Percentiles rank a stretch among this genome's conserved stretches.
Conservation (phyloP, 1,139 yeast genomes). For the Hansenula sp. region DNA sequence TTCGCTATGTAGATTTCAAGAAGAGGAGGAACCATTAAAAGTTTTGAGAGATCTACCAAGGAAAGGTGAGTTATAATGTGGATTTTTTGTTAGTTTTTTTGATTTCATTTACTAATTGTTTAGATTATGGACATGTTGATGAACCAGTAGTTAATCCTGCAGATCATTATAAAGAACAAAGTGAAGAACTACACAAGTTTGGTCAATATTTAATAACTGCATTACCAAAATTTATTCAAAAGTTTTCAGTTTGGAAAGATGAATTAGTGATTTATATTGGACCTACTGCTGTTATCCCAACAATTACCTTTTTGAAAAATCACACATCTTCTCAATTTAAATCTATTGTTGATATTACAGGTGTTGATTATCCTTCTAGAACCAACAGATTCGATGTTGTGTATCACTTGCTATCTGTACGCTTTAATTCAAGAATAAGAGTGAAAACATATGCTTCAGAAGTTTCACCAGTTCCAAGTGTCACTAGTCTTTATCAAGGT, state of each 20-base stretch:
- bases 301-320: slow-evolving; percentile 63
- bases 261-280: slow-evolving; percentile 76
- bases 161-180: slow-evolving; percentile 64
- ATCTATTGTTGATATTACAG: slow-evolving; percentile 76
- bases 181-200: slow-evolving; percentile 76
- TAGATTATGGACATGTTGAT: slow-evolving; percentile 29
- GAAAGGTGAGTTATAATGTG: background rate
- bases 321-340: slow-evolving; percentile 83
- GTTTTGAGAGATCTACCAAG: background rate
- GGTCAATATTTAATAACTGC: slow-evolving; percentile 78
- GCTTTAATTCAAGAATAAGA: slow-evolving; percentile 83
- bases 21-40: background rate
- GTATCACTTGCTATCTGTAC: slow-evolving; percentile 73
- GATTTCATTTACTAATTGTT: background rate
- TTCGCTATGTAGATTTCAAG: background rate
- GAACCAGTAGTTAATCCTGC: slow-evolving; percentile 75
- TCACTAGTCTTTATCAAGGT: slow-evolving; percentile 68
- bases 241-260: slow-evolving; percentile 88
- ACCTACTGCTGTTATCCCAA: slow-evolving; percentile 71
- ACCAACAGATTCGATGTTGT: slow-evolving; percentile 84
- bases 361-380: slow-evolving; percentile 83
- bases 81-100: too few relatives aligned
- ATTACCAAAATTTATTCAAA: slow-evolving; percentile 78
- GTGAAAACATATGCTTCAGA: slow-evolving; percentile 88
- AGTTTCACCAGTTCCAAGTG: slow-evolving; percentile 75